Evolutionary conservation across 1,139 yeast species (phyloP).

Genomic region (Geotrichum europaeum): DNA sequence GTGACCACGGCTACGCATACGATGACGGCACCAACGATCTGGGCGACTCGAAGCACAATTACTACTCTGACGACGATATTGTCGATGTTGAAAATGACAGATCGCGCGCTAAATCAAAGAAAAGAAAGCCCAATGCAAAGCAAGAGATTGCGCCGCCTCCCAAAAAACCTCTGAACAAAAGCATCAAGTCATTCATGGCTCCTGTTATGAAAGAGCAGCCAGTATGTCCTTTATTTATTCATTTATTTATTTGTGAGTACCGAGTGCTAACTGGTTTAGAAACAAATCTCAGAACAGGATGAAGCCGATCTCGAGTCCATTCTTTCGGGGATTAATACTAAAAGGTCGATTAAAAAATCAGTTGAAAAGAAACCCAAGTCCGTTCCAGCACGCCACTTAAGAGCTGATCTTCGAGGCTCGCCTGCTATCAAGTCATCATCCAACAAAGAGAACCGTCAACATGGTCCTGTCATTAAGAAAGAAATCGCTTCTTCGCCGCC

Average conservation of each 20-base stretch:
- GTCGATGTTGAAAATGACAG: slow-evolving; percentile 46
- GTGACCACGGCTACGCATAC: slow-evolving; percentile 16
- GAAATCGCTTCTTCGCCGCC: slow-evolving; percentile 21
- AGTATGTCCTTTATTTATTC: slow-evolving; percentile 6
- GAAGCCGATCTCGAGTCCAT: slow-evolving; percentile 16
- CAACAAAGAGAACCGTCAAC: slow-evolving; percentile 1
- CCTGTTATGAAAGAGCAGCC: slow-evolving; percentile 11
- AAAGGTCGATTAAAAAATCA: slow-evolving; percentile 1
- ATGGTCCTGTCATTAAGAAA: neutral
- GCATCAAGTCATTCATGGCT: slow-evolving; percentile 14
- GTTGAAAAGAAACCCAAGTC: slow-evolving; percentile 7
- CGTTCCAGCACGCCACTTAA: neutral
- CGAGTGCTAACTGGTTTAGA: slow-evolving; percentile 5
- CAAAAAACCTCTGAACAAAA: slow-evolving; percentile 20
- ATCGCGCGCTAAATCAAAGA: slow-evolving; percentile 10
- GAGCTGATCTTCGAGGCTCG: neutral
- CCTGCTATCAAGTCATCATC: neutral
- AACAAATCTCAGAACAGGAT: slow-evolving; percentile 13
- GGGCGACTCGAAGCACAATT: slow-evolving; percentile 13
- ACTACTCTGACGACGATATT: slow-evolving; percentile 30
- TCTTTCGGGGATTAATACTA: slow-evolving; percentile 11
- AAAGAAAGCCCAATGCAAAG: slow-evolving; percentile 10
- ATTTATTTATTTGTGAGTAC: neutral
- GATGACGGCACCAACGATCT: slow-evolving; percentile 18
- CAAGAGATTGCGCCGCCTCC: slow-evolving; percentile 20